Conservation (phyloP, 2,329 filamentous ascomycete genomes). For the Rhynchosporium agropyri region DNA sequence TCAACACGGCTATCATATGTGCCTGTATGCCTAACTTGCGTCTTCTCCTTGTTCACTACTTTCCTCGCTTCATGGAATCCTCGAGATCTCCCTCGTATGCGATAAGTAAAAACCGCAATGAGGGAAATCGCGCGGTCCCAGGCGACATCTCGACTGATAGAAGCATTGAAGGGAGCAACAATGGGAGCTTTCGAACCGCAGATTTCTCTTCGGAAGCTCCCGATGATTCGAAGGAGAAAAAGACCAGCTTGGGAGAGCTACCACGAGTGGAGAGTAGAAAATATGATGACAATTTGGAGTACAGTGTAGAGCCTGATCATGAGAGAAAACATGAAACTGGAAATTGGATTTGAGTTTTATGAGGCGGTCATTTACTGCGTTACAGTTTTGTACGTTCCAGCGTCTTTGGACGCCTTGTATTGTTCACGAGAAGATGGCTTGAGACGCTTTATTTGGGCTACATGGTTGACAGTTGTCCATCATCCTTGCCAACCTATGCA, state of each 20-base stretch:
- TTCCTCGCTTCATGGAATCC: conserved; percentile 31
- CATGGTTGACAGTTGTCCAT: too few relatives aligned
- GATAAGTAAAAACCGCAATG: background rate
- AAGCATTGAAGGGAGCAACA: background rate
- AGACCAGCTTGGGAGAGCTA: background rate
- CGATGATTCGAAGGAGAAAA: background rate
- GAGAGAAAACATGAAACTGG: background rate
- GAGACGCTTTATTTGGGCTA: too few relatives aligned
- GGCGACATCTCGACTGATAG: background rate
- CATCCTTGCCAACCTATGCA: too few relatives aligned
- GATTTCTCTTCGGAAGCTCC: background rate
- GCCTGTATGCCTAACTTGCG: conserved; percentile 37
- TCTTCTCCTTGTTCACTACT: conserved; percentile 30
- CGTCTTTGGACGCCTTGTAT: too few relatives aligned
- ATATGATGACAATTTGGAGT: background rate
- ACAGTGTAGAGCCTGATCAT: background rate
- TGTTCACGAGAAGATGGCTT: too few relatives aligned
- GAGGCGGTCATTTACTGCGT: background rate
- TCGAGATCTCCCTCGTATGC: conserved; percentile 7
- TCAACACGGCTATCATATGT: conserved; percentile 38
- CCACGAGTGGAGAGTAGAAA: background rate
- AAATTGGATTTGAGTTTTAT: conserved; percentile 3
- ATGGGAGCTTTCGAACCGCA: background rate
- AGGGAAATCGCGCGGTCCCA: background rate
- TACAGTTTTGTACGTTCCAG: too few relatives aligned